A percentile compares a stretch with the other conserved stretches of the same genome.
phyloP scores from a whole-genome alignment of 2,329 filamentous ascomycete genomes.

The Colletotrichum endophyticum region DNA sequence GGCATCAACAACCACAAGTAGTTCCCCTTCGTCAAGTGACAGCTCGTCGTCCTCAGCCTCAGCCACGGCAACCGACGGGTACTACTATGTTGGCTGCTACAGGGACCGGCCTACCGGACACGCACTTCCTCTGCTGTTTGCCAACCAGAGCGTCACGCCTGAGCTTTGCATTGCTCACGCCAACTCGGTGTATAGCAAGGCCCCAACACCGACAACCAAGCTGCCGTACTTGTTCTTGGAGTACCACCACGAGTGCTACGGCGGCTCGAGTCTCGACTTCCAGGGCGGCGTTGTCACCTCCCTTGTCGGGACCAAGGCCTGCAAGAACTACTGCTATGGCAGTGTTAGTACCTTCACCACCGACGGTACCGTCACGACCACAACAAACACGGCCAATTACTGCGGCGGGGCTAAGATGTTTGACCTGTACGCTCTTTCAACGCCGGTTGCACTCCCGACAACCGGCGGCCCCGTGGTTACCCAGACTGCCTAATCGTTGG shows the following conservation, averaged over 20 bases:
- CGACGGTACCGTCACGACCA: constrained; percentile 21
- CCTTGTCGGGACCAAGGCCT: constrained; percentile 32
- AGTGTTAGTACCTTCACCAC: constrained; percentile 24
- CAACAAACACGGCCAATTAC: constrained; percentile 29
- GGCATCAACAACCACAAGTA: constrained; percentile 8
- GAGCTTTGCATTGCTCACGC: constrained; percentile 37
- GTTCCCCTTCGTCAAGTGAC: background rate
- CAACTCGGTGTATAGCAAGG: constrained; percentile 28
- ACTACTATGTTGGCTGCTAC: constrained; percentile 35
- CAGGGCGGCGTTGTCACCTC: constrained; percentile 24
- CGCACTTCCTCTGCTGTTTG: constrained; percentile 33
- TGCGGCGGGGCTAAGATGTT: constrained; percentile 38
- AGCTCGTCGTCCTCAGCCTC: constrained; percentile 9
- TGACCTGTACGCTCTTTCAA: constrained; percentile 32
- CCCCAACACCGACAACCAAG: constrained; percentile 28
- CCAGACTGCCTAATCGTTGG: background rate
- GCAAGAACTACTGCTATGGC: constrained; percentile 31
- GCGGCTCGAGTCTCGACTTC: constrained; percentile 27
- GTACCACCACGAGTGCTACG: constrained; percentile 39
- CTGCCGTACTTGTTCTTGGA: constrained; percentile 33
- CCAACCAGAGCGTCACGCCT: constrained; percentile 35
- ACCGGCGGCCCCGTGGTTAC: constrained; percentile 24
- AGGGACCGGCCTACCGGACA: constrained; percentile 28
- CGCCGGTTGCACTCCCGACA: constrained; percentile 23
- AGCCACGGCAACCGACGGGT: constrained; percentile 28